A percentile compares a stretch with the other conserved stretches of the same genome.
phyloP scores from a whole-genome alignment of 495 filamentous ascomycete genomes.

The Parmelia sp. region DNA sequence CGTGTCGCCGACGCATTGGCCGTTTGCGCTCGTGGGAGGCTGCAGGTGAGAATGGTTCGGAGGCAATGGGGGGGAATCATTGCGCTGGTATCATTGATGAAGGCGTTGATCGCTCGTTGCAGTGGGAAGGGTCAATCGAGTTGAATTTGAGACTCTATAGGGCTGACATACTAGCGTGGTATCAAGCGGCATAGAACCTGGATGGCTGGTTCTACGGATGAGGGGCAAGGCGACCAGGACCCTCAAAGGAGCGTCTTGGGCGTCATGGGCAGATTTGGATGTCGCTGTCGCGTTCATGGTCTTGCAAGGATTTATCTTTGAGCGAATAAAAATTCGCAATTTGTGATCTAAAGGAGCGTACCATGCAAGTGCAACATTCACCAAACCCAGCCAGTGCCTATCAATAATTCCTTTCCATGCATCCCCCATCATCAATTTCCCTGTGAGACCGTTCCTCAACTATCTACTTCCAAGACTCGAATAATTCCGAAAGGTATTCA shows the following conservation, averaged over 20 bases:
- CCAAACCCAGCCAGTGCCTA: not conserved
- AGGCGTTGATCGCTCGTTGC: not conserved
- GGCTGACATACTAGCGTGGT: not conserved
- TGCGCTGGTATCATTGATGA: not conserved
- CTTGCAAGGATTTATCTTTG: too few species aligned
- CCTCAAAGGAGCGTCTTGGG: not conserved
- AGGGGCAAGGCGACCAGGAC: not conserved
- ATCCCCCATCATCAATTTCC: not conserved
- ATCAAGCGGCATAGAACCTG: too few species aligned
- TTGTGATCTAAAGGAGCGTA: not conserved
- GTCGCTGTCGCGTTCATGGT: too few species aligned
- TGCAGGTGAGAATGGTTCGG: not conserved
- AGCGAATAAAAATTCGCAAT: not conserved
- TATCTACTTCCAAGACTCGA: not conserved
- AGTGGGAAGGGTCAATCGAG: not conserved
- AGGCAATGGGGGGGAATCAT: not conserved
- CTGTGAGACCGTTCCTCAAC: not conserved
- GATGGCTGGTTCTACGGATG: too few species aligned
- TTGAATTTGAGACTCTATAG: not conserved
- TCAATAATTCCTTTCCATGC: not conserved
- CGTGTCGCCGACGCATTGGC: not conserved
- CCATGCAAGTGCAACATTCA: not conserved
- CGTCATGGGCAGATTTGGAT: too few species aligned
- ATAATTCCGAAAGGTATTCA: not conserved
- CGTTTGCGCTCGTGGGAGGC: too few species aligned